Percentiles rank a stretch among this genome's conserved stretches.
Evolutionary conservation across 768 basidiomycete genomes (phyloP).

Genomic region (Mycena venus): DNA sequence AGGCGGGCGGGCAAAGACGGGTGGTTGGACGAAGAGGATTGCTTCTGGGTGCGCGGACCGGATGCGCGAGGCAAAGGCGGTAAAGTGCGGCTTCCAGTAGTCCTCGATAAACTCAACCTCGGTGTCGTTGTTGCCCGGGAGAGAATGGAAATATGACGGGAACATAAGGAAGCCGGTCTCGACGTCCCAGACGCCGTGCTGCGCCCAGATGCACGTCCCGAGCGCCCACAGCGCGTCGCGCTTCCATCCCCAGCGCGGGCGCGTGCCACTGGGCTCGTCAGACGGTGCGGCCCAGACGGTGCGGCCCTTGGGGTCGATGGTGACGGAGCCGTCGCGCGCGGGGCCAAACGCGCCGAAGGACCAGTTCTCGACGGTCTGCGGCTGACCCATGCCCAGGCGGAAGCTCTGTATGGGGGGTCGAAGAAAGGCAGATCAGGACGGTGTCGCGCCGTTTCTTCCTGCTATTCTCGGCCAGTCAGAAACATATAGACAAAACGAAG

Average conservation of each 20-base stretch:
- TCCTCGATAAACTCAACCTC: constrained; percentile 80
- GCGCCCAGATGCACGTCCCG: constrained; percentile 89
- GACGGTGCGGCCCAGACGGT: constrained; percentile 83
- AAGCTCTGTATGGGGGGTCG: constrained; percentile 88
- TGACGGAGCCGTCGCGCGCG: constrained; percentile 76
- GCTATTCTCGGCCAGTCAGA: constrained; percentile 53
- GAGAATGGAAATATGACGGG: constrained; percentile 81
- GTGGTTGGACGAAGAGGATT: constrained; percentile 92
- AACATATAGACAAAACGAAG: not conserved
- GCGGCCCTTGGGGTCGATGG: constrained; percentile 86
- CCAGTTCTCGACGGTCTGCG: constrained; percentile 87
- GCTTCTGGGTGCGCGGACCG: constrained; percentile 81
- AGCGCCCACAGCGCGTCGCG: constrained; percentile 79
- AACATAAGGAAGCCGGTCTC: constrained; percentile 74
- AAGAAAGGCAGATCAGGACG: constrained; percentile 95
- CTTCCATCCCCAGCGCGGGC: constrained; percentile 87
- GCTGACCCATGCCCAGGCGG: constrained; percentile 88
- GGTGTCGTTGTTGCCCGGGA: constrained; percentile 54
- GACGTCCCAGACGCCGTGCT: constrained; percentile 91
- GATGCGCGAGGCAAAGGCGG: constrained; percentile 67
- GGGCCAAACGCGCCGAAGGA: constrained; percentile 87
- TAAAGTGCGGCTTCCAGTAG: constrained; percentile 85
- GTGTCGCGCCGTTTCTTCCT: constrained; percentile 99
- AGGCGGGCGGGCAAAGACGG: constrained; percentile 90
- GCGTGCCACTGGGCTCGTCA: constrained; percentile 59